Evolutionary conservation across 2,329 filamentous ascomycete genomes (phyloP), one percentile per base, ranked within the genome.

Genomic region (Xylariales sp.): DNA sequence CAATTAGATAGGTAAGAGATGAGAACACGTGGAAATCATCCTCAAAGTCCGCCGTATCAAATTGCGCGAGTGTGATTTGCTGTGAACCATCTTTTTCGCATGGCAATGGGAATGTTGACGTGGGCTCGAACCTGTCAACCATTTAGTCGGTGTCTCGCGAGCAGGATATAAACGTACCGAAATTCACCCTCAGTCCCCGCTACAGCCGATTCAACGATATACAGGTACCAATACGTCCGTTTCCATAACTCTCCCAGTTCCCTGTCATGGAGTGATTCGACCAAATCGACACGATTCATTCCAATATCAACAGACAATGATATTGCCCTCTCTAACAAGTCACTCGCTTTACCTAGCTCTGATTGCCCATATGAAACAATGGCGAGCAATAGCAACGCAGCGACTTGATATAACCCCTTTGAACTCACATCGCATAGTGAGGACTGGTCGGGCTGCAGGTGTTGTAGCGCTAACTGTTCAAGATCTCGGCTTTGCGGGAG

Each of bases 201-300:
- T 34, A 55, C 4, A 39, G 52, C 52, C 34, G 52, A 41, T 30
- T 39, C 52, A 9, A 55, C n/a, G 34, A 55, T 55, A 23, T 55
- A 55, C 5, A 55, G 52, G 34, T 55, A 55, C 52, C 52, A 55
- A 55, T 41, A 39, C 32, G n/a, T 55, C n/a, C 52, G 32, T 18
- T 55, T 55, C 32, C 52, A 55, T 39, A 41, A 41, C 28, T 55
- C 52, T 18, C 16, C 18, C 9, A 55, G 9, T n/a, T 55, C 52
- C n/a, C n/a, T 55, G n/a, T 55, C 16, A 14, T 23, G 18, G 30
- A 36, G n/a, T 41, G 34, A 39, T 16, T 41, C 18, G 18, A 55
- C 6, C 32, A 8, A 36, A 23, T 41, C 52, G 9, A 55, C 36
- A 18, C 52, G 32, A 7, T 41, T 41, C 52, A 55, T 55, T 7